These are phyloP conservation scores for Phytophthora palmivora DNA, from an alignment of 352 stramenopile genomes.

Conservation along the genomic window DNA sequence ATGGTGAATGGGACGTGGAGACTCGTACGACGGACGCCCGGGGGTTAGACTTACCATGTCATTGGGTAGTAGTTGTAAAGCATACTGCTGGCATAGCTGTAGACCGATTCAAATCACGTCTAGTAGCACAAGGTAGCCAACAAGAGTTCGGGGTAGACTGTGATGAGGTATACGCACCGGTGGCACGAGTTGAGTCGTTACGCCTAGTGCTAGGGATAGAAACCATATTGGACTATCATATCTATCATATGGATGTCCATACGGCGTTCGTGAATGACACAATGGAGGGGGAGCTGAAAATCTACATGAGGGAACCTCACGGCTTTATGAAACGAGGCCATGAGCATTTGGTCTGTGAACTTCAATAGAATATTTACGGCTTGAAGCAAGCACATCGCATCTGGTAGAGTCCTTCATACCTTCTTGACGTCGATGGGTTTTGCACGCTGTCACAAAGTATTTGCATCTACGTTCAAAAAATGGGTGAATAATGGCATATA, in stretches of 20 bases:
- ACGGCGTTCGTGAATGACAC: conserved; percentile 13
- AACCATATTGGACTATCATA: conserved; percentile 4
- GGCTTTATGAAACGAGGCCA: no score
- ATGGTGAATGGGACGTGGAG: conserved; percentile 4
- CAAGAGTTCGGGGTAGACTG: no score
- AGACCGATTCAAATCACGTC: conserved; percentile 5
- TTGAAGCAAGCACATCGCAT: conserved; percentile 20
- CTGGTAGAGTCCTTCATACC: conserved; percentile 33
- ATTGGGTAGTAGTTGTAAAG: conserved; percentile 11
- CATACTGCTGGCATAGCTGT: conserved; percentile 4
- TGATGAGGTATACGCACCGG: no score
- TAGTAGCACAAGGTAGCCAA: no score
- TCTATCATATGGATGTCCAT: no score
- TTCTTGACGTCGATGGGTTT: conserved; percentile 24
- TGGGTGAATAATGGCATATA: conserved; percentile 38
- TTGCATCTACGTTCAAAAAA: conserved; percentile 38
- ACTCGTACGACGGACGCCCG: conserved; percentile 1
- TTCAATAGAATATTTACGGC: not conserved
- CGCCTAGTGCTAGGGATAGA: not conserved
- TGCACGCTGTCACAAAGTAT: conserved; percentile 35
- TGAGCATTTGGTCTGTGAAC: no score
- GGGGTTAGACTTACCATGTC: conserved; percentile 4
- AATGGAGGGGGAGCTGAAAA: conserved; percentile 22
- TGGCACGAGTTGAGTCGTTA: conserved; percentile 13
- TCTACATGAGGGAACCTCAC: conserved; percentile 23